Evolutionary conservation across 164 flowering plant species (phyloP).

Genomic region (Vitis amurensis): DNA sequence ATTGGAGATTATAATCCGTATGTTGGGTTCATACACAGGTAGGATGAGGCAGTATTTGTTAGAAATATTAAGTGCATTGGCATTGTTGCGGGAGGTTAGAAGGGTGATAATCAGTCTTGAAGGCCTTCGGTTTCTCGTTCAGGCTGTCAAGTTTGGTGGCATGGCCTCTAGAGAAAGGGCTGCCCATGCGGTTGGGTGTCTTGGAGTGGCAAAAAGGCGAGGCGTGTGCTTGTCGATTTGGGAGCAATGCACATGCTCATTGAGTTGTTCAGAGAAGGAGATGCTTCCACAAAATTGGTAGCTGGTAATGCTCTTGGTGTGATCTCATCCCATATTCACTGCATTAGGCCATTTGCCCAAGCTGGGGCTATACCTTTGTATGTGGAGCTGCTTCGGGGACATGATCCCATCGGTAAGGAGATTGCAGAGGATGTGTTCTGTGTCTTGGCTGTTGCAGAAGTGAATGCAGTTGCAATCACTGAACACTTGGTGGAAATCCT

Average conservation of each 20-base stretch:
- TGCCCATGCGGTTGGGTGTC: conserved; percentile 51
- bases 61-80: conserved; percentile 50
- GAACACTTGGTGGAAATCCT: conserved; percentile 49
- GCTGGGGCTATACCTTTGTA: conserved; percentile 57
- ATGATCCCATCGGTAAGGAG: conserved; percentile 42
- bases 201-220: conserved; percentile 37
- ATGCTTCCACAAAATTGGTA: conserved; percentile 30
- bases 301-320: conserved; percentile 58
- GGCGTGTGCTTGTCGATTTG: conserved; percentile 42
- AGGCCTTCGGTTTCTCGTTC: conserved; percentile 35
- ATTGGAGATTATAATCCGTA: conserved; percentile 28
- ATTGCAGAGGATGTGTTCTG: conserved; percentile 57
- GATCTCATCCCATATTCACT: conserved; percentile 40
- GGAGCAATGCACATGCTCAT: conserved; percentile 43
- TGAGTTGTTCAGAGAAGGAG: conserved; percentile 40
- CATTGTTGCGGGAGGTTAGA: conserved; percentile 42
- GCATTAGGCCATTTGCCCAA: conserved; percentile 41
- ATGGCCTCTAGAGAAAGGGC: conserved; percentile 57
- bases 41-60: conserved; percentile 33
- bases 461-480: conserved; percentile 40
- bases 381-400: conserved; percentile 46
- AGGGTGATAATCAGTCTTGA: conserved; percentile 32
- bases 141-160: conserved; percentile 43
- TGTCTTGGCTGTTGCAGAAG: conserved; percentile 48
- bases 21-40: conserved; percentile 25